phyloP scores from a whole-genome alignment of 179 eudicot genomes.

The Carnegiea gigantea region DNA sequence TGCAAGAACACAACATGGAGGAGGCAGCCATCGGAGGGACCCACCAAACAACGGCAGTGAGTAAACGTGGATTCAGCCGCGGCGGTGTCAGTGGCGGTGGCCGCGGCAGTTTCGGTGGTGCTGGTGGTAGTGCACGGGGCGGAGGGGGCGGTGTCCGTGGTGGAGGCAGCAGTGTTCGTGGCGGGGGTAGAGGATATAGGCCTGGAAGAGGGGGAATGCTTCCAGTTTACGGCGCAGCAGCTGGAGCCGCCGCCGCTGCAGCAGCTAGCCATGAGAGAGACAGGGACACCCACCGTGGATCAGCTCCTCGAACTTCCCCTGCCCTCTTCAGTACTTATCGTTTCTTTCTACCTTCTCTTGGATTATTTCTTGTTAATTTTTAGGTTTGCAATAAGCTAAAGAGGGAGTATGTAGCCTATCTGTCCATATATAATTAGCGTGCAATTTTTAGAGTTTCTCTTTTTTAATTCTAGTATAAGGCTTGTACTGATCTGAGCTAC shows the following conservation, averaged over 20 bases:
- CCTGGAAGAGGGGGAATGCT: not conserved
- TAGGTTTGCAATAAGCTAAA: not conserved
- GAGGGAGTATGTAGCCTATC: too few species aligned
- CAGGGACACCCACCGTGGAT: not conserved
- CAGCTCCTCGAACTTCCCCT: not conserved
- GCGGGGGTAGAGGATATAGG: not conserved
- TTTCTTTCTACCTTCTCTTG: not conserved
- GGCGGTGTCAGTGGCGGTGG: not conserved
- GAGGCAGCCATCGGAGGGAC: not conserved
- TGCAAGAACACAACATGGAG: not conserved
- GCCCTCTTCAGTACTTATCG: not conserved
- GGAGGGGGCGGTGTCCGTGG: not conserved
- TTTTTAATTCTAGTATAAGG: too few species aligned
- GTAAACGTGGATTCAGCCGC: not conserved
- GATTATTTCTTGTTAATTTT: not conserved
- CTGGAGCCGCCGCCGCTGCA: not conserved
- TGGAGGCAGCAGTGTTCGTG: not conserved
- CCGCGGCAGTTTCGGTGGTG: not conserved
- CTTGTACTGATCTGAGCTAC: too few species aligned
- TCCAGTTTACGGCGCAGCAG: not conserved
- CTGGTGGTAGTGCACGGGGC: not conserved
- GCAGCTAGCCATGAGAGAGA: not conserved
- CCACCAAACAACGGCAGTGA: not conserved
- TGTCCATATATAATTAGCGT: too few species aligned
- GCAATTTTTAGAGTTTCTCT: too few species aligned